Evolutionary conservation across 179 eudicot species (phyloP).

Genomic region (Carnegiea gigantea): DNA sequence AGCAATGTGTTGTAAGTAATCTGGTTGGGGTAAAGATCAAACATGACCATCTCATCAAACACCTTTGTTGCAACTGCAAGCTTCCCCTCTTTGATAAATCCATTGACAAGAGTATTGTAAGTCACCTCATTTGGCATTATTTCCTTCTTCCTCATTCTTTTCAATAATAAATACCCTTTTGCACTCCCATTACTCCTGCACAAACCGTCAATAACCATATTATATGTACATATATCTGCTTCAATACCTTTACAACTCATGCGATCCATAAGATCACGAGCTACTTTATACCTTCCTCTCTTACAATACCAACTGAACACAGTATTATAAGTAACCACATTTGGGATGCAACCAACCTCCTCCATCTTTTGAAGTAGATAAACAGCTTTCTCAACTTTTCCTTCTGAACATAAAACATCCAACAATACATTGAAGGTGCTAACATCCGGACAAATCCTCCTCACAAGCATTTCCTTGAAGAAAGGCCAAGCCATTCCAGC

Average conservation of each 20-base stretch:
- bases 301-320: slow-evolving; percentile 69
- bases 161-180: slow-evolving; percentile 68
- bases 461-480: slow-evolving; percentile 61
- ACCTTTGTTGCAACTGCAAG: slow-evolving; percentile 55
- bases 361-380: slow-evolving; percentile 77
- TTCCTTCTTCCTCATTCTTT: slow-evolving; percentile 64
- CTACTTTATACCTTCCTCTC: slow-evolving; percentile 59
- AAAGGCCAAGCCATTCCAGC: slow-evolving; percentile 55
- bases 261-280: slow-evolving; percentile 59
- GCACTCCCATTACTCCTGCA: slow-evolving; percentile 60
- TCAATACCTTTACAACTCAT: slow-evolving; percentile 64
- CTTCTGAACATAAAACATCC: slow-evolving; percentile 58
- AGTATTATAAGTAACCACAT: slow-evolving; percentile 69
- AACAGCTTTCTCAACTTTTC: slow-evolving; percentile 63
- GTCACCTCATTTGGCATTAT: slow-evolving; percentile 64
- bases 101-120: slow-evolving; percentile 73
- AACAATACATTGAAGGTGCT: slow-evolving; percentile 71
- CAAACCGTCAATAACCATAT: slow-evolving; percentile 59
- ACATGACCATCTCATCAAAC: slow-evolving; percentile 63
- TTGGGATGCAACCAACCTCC: slow-evolving; percentile 67
- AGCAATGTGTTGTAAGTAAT: slow-evolving; percentile 73
- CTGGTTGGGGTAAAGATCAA: slow-evolving; percentile 49
- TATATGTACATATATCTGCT: slow-evolving; percentile 70
- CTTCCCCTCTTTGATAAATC: slow-evolving; percentile 75
- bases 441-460: slow-evolving; percentile 63